Conservation (phyloP, 2,329 filamentous ascomycete genomes). For the Ceratocystiopsis brevicomis region DNA sequence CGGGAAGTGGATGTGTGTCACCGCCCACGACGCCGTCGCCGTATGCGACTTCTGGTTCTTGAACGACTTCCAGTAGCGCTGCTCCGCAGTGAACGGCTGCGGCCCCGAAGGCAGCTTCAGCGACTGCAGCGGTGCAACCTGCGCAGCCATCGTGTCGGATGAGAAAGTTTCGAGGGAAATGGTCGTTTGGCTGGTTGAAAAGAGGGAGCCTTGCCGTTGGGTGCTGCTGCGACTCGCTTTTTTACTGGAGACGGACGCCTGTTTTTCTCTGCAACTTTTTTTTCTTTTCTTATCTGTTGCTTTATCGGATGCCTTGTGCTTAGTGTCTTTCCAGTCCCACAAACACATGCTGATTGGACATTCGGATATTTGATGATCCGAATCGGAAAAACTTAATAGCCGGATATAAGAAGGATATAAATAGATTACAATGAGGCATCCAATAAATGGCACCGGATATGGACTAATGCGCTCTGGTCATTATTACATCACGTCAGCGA, state of each 20-base stretch:
- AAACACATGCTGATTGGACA: too few species aligned
- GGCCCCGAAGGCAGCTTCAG: conserved; percentile 71
- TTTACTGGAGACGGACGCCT: not conserved
- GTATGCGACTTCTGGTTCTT: conserved; percentile 79
- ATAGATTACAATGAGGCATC: too few species aligned
- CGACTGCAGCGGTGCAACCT: conserved; percentile 61
- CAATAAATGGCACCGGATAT: too few species aligned
- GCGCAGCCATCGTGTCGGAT: conserved; percentile 51
- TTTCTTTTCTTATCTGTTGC: not conserved
- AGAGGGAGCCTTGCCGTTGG: too few species aligned
- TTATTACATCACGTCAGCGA: too few species aligned
- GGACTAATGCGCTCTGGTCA: too few species aligned
- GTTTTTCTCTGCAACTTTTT: not conserved
- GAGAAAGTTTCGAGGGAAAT: conserved; percentile 1
- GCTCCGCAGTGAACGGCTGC: conserved; percentile 70
- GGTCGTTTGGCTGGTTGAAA: not conserved
- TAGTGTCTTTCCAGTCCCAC: too few species aligned
- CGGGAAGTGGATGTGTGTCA: conserved; percentile 75
- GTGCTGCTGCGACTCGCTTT: not conserved
- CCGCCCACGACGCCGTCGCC: conserved; percentile 72
- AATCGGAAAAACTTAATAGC: too few species aligned
- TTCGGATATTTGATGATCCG: too few species aligned
- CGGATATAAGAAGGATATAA: too few species aligned
- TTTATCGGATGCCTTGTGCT: not conserved
- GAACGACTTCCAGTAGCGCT: conserved; percentile 92